Evolutionary conservation across 768 basidiomycete genomes (phyloP).

Genomic region (Asterophora parasitica): DNA sequence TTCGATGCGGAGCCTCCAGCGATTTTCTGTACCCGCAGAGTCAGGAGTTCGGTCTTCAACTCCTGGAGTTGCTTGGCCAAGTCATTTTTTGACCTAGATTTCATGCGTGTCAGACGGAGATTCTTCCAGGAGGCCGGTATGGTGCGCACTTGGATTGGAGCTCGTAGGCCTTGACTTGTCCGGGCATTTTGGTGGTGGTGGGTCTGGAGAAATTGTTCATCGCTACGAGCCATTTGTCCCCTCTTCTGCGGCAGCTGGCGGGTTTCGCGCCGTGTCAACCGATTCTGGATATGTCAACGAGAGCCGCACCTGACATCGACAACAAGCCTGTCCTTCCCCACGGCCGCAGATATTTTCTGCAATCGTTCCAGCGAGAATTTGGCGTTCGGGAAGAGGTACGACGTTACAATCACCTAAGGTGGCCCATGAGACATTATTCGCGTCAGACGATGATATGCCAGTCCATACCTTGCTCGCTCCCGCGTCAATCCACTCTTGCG

Average conservation of each 20-base stretch:
- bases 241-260: slow-evolving; percentile 74
- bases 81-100: slow-evolving; percentile 88
- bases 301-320: slow-evolving; percentile 83
- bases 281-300: neutral
- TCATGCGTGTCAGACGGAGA: slow-evolving; percentile 9
- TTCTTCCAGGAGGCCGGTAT: slow-evolving; percentile 2
- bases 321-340: slow-evolving; percentile 85
- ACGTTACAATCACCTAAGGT: slow-evolving; percentile 91
- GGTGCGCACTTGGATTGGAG: slow-evolving; percentile 85
- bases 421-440: slow-evolving; percentile 2
- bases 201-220: slow-evolving; percentile 64
- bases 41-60: slow-evolving; percentile 92
- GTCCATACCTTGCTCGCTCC: slow-evolving; percentile 79
- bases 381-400: slow-evolving; percentile 84
- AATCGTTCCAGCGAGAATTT: slow-evolving; percentile 76
- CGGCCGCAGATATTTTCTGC: slow-evolving; percentile 48
- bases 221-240: slow-evolving; percentile 82
- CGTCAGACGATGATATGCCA: neutral
- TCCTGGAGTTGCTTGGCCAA: slow-evolving; percentile 90
- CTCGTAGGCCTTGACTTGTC: slow-evolving; percentile 94
- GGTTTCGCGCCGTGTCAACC: neutral
- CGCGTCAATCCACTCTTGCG: slow-evolving; percentile 74
- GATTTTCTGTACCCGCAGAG: slow-evolving; percentile 96
- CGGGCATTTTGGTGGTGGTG: slow-evolving; percentile 60
- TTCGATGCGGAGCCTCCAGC: slow-evolving; percentile 93